These are phyloP conservation scores for Macrocystidia cucumis DNA, from an alignment of 1,284 basidiomycete genomes.

Conservation along the genomic window DNA sequence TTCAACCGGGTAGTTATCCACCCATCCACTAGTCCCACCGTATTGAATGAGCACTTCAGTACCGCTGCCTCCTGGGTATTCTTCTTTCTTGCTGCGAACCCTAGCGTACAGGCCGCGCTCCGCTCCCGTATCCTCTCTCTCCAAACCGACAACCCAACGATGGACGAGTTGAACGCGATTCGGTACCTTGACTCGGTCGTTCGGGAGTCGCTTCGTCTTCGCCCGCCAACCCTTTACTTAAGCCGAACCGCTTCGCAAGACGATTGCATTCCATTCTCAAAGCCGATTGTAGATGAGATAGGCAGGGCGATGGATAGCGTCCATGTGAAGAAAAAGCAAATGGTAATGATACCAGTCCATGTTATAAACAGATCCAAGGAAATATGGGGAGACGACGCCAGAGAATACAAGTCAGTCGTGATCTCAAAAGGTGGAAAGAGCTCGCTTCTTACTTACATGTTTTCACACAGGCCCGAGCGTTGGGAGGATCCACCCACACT, in stretches of 20 bases:
- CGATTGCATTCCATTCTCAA: constrained; percentile 47
- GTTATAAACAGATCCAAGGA: constrained; percentile 35
- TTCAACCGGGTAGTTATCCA: constrained; percentile 47
- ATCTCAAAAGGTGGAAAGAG: neutral
- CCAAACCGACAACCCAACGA: constrained; percentile 42
- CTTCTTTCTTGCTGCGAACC: constrained; percentile 49
- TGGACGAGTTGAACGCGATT: constrained; percentile 52
- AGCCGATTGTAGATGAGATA: constrained; percentile 29
- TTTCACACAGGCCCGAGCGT: constrained; percentile 40
- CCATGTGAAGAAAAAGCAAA: constrained; percentile 32
- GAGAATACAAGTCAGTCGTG: constrained; percentile 23
- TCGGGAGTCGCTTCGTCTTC: constrained; percentile 62
- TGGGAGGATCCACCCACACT: constrained; percentile 44
- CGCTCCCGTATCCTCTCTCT: constrained; percentile 56
- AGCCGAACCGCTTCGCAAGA: constrained; percentile 44
- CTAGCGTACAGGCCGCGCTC: constrained; percentile 55
- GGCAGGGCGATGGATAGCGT: too few relatives aligned
- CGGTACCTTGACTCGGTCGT: constrained; percentile 61
- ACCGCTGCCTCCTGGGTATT: constrained; percentile 55
- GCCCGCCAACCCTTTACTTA: constrained; percentile 52
- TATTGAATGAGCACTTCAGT: constrained; percentile 15
- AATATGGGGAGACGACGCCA: constrained; percentile 50
- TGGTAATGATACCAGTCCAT: constrained; percentile 38
- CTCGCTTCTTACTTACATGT: neutral
- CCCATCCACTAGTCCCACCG: neutral